Base-by-base conservation (phyloP, 1,284 basidiomycete genomes). In the Farysia itapuensis region DNA sequence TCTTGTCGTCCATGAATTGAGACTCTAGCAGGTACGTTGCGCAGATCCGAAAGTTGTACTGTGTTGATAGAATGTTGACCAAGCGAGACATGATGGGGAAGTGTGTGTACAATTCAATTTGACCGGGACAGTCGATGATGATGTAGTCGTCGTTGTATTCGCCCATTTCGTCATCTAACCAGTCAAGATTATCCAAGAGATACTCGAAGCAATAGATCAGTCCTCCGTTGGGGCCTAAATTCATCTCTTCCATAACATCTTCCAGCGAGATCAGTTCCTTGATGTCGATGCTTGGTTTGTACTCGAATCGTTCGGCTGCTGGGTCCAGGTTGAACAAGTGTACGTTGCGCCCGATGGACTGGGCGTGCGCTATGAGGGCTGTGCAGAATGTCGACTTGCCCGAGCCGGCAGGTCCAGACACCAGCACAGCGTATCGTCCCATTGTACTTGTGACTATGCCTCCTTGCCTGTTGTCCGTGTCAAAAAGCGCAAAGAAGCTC, bases 181-280 rank as follows among this genome's bases (percentile, higher is more conserved):
- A 99, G 78, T 98, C 95, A 79, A 97, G 87, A 73, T 99, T 96
- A 74, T 97, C 85, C 54, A 97, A 79, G 41, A 99, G 82, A 79
- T 98, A 98, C 92, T 99, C 95, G 78, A 99, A 98, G 79, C 95
- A 98, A 77, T 97, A 97, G 50, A 99, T 85, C 41, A 99, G 81
- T 0, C 92, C 95, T 4, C 95, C 95, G 70, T 99, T 99, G 0
- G 95, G 95, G 0, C 95, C 95, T 77, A 95, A 90, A 32, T 86
- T 86, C 65, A 97, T 83, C 79, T 98, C 95, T 35, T 82, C 83
- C 95, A 98, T 98, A 38, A 95, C 92, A 79, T 99, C 95, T 57
- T 95, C 86, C 36, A 99, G 80, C 43, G 86, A 88, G 69, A 99
- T 86, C 41, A 99, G 81, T 72, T 98, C 90, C 42, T 87, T 85